Evolutionary conservation across 805 yeast genomes (phyloP), one percentile per base, ranked within the genome.

Genomic region (Suhomyces faveliae): DNA sequence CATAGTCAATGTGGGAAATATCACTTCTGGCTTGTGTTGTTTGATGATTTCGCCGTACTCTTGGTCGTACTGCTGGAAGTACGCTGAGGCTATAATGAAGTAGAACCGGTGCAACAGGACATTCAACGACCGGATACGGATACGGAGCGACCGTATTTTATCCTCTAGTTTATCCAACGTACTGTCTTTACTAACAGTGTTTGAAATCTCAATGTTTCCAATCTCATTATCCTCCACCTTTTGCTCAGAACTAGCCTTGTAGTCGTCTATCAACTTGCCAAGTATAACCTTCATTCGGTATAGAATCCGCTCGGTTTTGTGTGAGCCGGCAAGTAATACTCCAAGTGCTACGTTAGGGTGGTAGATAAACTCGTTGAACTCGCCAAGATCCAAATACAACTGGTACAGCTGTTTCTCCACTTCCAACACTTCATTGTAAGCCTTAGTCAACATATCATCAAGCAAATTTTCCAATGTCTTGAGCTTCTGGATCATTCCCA

Each of bases 71-170:
- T 58, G 46, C 51, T 85, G 91, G 53, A 76, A 87, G 58, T 85
- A 80, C 0, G 87, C 79, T 1, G 90, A 81, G 0, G 89, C 97
- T 21, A 87, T 70, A 51, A 89, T 80, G 59, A 91, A 92, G 59
- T 80, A 85, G 39, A 85, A 76, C 44, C 91, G 83, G 61, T 94
- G 97, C 12, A 88, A 66, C 9, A 81, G 58, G 43, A 88, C 85
- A 25, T 76, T 54, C 81, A 83, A 77, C 11, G 69, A 59, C 51
- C 87, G 66, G 9, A 77, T 57, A 44, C 76, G 68, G 7, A 56
- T 11, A 43, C 61, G 64, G 1, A 56, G 44, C 2, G 50, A 33
- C 12, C 56, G 52, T n/a, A 67, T 60, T 8, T 49, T 48, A 9
- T 70, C 76, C 43, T 62, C 61, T 4, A 54, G 42, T 20, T 42